phyloP scores from a whole-genome alignment of 2,329 filamentous ascomycete genomes.

The Apiospora sp. region DNA sequence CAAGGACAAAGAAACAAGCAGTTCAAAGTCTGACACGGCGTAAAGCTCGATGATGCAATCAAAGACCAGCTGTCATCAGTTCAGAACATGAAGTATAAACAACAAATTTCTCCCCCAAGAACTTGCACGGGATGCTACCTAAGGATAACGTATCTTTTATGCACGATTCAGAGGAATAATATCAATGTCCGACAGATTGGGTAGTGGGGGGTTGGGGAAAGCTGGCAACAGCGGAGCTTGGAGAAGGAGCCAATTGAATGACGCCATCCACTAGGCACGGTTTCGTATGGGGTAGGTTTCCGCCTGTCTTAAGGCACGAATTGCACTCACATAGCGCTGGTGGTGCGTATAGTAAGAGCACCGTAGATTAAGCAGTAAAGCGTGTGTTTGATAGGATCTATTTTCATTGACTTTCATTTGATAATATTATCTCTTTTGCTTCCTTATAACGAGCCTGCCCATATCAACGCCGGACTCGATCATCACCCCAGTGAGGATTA shows the following conservation, averaged over 20 bases:
- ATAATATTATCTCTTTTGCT: not conserved
- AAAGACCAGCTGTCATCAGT: not conserved
- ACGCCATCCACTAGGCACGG: not conserved
- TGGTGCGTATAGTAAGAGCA: not conserved
- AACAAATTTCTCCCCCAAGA: not conserved
- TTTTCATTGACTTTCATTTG: not conserved
- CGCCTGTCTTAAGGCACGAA: not conserved
- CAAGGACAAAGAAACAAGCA: not conserved
- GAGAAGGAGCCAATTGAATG: conserved; percentile 6
- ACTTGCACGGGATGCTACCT: not conserved
- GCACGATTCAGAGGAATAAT: not conserved
- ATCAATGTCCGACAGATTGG: not conserved
- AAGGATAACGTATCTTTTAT: not conserved
- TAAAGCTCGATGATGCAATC: not conserved
- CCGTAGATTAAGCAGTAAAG: not conserved
- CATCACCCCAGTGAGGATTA: not conserved
- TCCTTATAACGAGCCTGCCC: not conserved
- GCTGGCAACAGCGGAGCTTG: conserved; percentile 17
- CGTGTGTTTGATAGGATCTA: not conserved
- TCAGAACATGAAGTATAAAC: not conserved
- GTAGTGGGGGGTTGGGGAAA: conserved; percentile 13
- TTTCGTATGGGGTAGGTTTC: not conserved
- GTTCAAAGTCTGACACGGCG: not conserved
- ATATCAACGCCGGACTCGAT: not conserved
- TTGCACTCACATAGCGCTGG: not conserved